phyloP scores from a whole-genome alignment of 169 alveolate genomes.

The Amoebophrya sp. region DNA sequence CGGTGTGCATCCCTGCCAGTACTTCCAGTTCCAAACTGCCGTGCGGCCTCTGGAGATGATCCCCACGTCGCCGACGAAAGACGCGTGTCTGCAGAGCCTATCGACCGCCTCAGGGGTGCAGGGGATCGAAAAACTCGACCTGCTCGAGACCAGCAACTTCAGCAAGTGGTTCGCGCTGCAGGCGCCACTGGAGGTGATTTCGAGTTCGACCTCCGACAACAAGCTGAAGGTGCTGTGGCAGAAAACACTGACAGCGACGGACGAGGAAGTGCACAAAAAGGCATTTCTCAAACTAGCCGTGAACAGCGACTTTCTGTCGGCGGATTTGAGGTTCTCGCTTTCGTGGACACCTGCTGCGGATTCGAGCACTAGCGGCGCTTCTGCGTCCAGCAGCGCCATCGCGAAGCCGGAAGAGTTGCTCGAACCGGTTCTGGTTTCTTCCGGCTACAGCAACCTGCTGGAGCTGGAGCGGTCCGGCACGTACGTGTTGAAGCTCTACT shows the following conservation, averaged over 20 bases:
- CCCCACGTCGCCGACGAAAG: not conserved
- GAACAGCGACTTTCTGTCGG: not conserved
- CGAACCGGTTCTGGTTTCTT: not conserved
- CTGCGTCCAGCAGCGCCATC: not conserved
- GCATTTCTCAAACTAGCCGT: not conserved
- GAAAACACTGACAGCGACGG: not conserved
- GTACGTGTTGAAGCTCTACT: not conserved
- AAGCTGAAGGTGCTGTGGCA: not conserved
- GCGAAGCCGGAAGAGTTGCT: not conserved
- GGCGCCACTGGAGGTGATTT: too few relatives aligned
- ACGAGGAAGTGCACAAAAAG: not conserved
- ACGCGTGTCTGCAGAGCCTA: too few relatives aligned
- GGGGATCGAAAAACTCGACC: too few relatives aligned
- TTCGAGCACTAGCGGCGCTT: too few relatives aligned
- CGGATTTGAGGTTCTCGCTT: not conserved
- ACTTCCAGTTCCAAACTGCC: not conserved
- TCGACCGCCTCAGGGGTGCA: too few relatives aligned
- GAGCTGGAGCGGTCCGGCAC: not conserved
- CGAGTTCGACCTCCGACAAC: too few relatives aligned
- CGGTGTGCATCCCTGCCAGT: conserved; percentile 30
- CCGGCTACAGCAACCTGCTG: not conserved
- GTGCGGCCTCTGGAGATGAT: not conserved
- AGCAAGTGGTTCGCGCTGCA: too few relatives aligned
- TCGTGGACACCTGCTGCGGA: too few relatives aligned
- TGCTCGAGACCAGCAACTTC: too few relatives aligned